These are phyloP conservation scores for Citrus australasica DNA, from an alignment of 345 rosid genomes.

Conservation along the genomic window DNA sequence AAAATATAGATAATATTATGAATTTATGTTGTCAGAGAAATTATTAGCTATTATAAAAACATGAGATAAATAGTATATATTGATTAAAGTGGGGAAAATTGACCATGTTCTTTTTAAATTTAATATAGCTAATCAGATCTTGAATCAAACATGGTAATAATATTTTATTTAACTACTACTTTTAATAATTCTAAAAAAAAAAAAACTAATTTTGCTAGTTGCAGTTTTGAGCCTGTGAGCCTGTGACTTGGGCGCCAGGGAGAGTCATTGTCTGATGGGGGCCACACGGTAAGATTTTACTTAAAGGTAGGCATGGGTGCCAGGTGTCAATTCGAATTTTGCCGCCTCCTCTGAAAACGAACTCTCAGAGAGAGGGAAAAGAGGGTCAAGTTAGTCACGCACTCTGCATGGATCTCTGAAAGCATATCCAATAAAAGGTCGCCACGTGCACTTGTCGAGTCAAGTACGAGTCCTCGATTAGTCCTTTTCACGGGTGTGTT, in stretches of 20 bases:
- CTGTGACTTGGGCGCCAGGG: not conserved
- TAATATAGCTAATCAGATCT: too few relatives aligned
- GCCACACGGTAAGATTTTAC: conserved; percentile 5
- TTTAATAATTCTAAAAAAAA: too few relatives aligned
- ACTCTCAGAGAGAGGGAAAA: not conserved
- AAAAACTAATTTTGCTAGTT: not conserved
- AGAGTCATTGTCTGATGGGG: conserved; percentile 5
- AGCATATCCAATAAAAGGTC: not conserved
- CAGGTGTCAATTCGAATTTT: conserved; percentile 19
- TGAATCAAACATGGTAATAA: too few relatives aligned
- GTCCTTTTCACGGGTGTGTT: conserved; percentile 35
- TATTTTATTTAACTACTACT: too few relatives aligned
- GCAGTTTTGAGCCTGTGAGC: not conserved
- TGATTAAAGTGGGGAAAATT: too few relatives aligned
- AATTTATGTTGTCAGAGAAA: rapidly evolving
- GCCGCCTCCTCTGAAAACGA: conserved; percentile 25
- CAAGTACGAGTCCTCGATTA: conserved; percentile 25
- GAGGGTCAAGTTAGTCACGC: conserved; percentile 4
- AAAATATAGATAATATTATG: too few relatives aligned
- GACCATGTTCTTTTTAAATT: too few relatives aligned
- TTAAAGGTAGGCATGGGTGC: not conserved
- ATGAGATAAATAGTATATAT: too few relatives aligned
- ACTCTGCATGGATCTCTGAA: conserved; percentile 33
- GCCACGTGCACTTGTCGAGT: conserved; percentile 35
- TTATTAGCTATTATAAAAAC: too few relatives aligned